Percentiles rank a stretch among this genome's conserved stretches.
phyloP scores from a whole-genome alignment of 768 basidiomycete species.

The Tephrocybe sp. region DNA sequence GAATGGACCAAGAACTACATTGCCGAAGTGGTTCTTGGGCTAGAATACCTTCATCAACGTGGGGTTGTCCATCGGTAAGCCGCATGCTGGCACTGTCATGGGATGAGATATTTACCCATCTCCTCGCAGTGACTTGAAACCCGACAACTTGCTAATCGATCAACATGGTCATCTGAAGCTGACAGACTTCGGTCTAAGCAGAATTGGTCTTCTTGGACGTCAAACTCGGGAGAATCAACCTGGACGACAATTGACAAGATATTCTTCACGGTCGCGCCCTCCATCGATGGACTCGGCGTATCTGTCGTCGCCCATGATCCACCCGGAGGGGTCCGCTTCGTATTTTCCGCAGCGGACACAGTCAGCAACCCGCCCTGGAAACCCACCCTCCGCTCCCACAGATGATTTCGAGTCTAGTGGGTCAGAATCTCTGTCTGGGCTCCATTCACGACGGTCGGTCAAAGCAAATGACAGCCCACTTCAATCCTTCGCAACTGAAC shows the following conservation, averaged over 20 bases:
- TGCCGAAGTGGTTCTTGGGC: constrained; percentile 91
- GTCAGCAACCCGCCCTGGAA: constrained; percentile 56
- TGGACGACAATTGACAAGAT: constrained; percentile 46
- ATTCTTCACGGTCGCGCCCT: constrained; percentile 74
- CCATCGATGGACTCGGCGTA: constrained; percentile 82
- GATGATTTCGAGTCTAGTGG: constrained; percentile 89
- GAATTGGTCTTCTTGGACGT: constrained; percentile 96
- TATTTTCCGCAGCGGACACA: constrained; percentile 76
- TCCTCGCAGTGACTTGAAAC: constrained; percentile 85
- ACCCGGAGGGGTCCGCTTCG: constrained; percentile 60
- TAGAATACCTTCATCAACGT: constrained; percentile 95
- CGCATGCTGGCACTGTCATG: background rate
- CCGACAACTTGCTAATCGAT: constrained; percentile 97
- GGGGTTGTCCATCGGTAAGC: constrained; percentile 95
- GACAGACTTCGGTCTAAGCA: constrained; percentile 95
- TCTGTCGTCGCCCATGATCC: constrained; percentile 72
- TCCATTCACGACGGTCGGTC: constrained; percentile 47
- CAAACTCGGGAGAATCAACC: constrained; percentile 78
- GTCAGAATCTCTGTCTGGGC: constrained; percentile 69
- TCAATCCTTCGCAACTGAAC: constrained; percentile 84
- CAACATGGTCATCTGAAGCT: constrained; percentile 95
- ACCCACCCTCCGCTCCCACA: constrained; percentile 65
- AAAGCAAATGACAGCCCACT: constrained; percentile 72
- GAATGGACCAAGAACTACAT: constrained; percentile 97
- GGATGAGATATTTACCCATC: constrained; percentile 3